phyloP scores from a whole-genome alignment of 179 eudicot genomes.

The Spinacia oleracea region DNA sequence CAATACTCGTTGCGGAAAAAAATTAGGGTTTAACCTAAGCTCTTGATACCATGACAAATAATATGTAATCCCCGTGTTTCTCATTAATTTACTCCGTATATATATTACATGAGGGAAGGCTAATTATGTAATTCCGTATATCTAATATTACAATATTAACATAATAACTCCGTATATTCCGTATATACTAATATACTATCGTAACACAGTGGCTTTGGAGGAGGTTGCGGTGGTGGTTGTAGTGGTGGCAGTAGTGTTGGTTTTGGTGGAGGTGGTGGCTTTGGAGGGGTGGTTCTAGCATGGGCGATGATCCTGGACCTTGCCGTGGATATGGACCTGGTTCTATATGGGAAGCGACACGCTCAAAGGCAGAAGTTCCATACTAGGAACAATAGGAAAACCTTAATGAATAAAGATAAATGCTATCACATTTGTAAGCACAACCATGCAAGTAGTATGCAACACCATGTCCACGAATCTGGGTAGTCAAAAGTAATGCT shows the following conservation, averaged over 20 bases:
- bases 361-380: conserved; percentile 14
- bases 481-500: not conserved
- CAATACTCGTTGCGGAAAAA: too few relatives aligned
- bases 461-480: not conserved
- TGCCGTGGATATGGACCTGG: conserved; percentile 7
- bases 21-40: too few relatives aligned
- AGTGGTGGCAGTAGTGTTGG: conserved; percentile 22
- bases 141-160: too few relatives aligned
- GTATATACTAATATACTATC: too few relatives aligned
- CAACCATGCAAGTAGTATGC: too few relatives aligned
- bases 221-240: conserved; percentile 13
- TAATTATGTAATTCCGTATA: too few relatives aligned
- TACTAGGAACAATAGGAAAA: conserved; percentile 7
- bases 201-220: conserved; percentile 2
- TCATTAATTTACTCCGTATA: too few relatives aligned
- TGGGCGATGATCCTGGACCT: conserved; percentile 19
- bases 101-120: too few relatives aligned
- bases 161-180: too few relatives aligned
- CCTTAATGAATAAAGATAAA: not conserved
- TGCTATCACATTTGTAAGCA: not conserved
- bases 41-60: too few relatives aligned
- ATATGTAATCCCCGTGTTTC: too few relatives aligned
- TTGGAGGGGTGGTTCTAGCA: conserved; percentile 26
- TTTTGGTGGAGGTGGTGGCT: conserved; percentile 18
- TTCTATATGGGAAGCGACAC: conserved; percentile 3